Evolutionary conservation across 345 rosid species (phyloP), one percentile per base, ranked within the genome.

Genomic region (Psidium guajava): DNA sequence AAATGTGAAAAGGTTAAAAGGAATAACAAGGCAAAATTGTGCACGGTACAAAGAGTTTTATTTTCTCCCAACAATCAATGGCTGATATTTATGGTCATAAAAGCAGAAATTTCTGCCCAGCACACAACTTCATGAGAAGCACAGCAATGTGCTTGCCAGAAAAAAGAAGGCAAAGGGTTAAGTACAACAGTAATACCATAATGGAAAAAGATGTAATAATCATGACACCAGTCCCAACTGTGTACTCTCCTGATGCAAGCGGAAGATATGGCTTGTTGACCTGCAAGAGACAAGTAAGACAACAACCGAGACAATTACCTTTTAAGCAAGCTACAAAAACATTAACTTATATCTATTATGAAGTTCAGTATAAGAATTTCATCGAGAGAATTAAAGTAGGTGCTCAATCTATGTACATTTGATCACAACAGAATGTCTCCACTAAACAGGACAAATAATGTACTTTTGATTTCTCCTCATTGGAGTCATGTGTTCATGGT

Each of bases 241-340:
- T 92, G 88, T 91, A 96, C 87, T 97, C 98, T 85, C 99, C 98
- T 40, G 99, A 95, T 28, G 99, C 99, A 89, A 97, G 88, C 1
- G 98, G 99, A 92, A 97, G 99, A 91, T 94, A 94, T 3, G 99
- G 99, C 86, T 95, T 97, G 92, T 97, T 97, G 86, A 97, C 95
- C 98, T 97, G 91, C 83, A 91, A 89, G 25, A 69, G 77, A 27
- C 44, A 28, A 22, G 8, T 0, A 50, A 27, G 55, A 25, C 83
- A 82, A n/a, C 44, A 28, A 12, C 5, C 1, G 27, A 28, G 57
- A n/a, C 83, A 82, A 50, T 40, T 82, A 82, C 56, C 83, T 52
- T 6, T 53, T 44, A 2, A 54, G 20, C 0, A 3, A 32, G 77
- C 25, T 69, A 69, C 0, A 1, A 69, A 69, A 69, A 36, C 77